Evolutionary conservation across 208 protist species (phyloP), one percentile per base, ranked within the genome.

Genomic region (Acanthamoeba triangularis): DNA sequence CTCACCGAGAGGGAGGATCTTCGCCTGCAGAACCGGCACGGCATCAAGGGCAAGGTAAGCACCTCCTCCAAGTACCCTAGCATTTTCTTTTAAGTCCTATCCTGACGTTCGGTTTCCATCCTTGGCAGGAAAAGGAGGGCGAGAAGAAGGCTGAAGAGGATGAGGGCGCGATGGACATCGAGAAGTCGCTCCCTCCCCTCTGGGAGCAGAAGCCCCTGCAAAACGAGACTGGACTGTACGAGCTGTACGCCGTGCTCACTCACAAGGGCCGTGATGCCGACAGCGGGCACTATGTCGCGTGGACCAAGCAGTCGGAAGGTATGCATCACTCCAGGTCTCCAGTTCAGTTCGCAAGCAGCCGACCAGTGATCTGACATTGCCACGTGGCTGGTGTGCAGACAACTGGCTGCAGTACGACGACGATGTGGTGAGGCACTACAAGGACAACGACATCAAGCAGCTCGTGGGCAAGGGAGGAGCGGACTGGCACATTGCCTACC

Each of bases 211-310:
- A 94, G 44, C 69, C 69, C 13, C 33, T 67, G 78, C 49, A 87
- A n/a, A 97, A 98, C 90, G 90, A 97, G 35, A 98, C 96, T 44
- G 97, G 97, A 41, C 96, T 93, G 18, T 98, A 98, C 96, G 98
- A 98, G 67, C 95, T 98, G 2, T 92, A 37, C 30, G 98, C 90
- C 23, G 96, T 98, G 3, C 69, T 98, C 23, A 98, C 97, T 3
- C 98, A 98, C 96, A 85, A 97, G 93, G 98, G 98, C 52, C 93
- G 97, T 76, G 96, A 93, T 23, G 96, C 97, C 16, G 97, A 98
- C 80, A 94, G 95, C 65, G 98, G 98, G 23, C 98, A 98, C 93
- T 98, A 98, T 90, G 97, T 98, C 8, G 97, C 94, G 18, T 98
- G 97, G 97, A 87, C 97, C 7, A 97, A 97, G 44, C 92, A 96